Evolutionary conservation across 1,284 basidiomycete genomes (phyloP), one percentile per base, ranked within the genome.

Genomic region (Cryptococcus hybrid): DNA sequence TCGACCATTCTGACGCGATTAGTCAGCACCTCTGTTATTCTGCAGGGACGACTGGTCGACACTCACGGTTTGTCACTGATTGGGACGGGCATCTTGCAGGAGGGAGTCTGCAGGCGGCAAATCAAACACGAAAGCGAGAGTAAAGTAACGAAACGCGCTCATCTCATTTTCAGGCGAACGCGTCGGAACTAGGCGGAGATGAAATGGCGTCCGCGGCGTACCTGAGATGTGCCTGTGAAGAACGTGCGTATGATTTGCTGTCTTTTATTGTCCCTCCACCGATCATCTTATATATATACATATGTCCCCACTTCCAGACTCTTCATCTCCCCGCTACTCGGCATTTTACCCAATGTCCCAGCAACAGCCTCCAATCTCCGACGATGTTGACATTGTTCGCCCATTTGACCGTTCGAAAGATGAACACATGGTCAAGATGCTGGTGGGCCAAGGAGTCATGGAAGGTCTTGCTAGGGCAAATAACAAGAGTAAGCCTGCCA

Each of bases 381-480:
- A 47, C 6, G 46, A 54, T 3, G 62, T 47, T 36, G 66, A 68
- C 54, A 59, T 75, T 46, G 87, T 90, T 43, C 85, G 89, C 50
- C 74, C 78, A 1, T 84, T 82, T 66, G 64, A 73, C 38, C 59
- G 76, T 5, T 63, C 71, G 9, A 55, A 15, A 1, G 88, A 90
- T 71, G 78, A 82, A 54, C 85, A 84, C 64, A 70, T 81, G 7
- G 82, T 85, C 39, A 83, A 82, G 55, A 88, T 89, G 75, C 80
- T 83, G 60, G 76, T 90, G 18, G 86, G 85, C 36, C 86, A 88
- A 68, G 80, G 84, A 7, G 80, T 82, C 49, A 86, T 91, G 84
- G 87, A 89, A 68, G 80, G 82, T 24, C 81, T 91, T 38, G 85
- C 87, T 5, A 75, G 80, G 9, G 88, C 88, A 30, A 92, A 92